Conservation (phyloP, 352 stramenopile species). For the Stephanocyclus meneghinianus region DNA sequence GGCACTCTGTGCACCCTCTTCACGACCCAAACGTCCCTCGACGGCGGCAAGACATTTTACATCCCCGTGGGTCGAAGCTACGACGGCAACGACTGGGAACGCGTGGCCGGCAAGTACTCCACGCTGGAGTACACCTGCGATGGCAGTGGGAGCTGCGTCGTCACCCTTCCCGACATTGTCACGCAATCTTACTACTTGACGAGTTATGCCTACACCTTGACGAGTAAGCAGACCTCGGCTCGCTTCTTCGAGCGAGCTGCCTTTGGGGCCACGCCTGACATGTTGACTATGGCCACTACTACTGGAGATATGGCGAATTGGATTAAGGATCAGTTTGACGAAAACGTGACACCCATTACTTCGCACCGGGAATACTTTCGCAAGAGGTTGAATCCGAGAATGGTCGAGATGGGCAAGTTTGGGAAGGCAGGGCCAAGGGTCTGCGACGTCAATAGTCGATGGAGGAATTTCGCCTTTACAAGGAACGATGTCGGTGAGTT, state of each 20-base stretch:
- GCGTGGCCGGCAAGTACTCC: slow-evolving; percentile 14
- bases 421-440: slow-evolving; percentile 32
- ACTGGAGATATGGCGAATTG: neutral
- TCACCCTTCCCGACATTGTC: slow-evolving; percentile 13
- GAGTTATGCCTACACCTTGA: slow-evolving; percentile 15
- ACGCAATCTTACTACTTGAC: slow-evolving; percentile 23
- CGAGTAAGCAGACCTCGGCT: slow-evolving; percentile 7
- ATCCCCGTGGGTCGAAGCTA: slow-evolving; percentile 49
- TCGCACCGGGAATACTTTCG: slow-evolving; percentile 47
- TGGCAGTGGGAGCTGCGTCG: slow-evolving; percentile 11
- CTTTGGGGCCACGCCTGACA: slow-evolving; percentile 34
- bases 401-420: slow-evolving; percentile 33
- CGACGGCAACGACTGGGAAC: slow-evolving; percentile 47
- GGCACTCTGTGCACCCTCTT: slow-evolving; percentile 44
- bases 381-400: slow-evolving; percentile 35
- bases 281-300: neutral
- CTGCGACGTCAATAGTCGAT: slow-evolving; percentile 29
- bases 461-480: slow-evolving; percentile 55
- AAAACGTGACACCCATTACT: neutral
- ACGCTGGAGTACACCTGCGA: slow-evolving; percentile 20
- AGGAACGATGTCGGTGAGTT: slow-evolving; percentile 23
- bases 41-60: slow-evolving; percentile 24
- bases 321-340: slow-evolving; percentile 6
- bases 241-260: slow-evolving; percentile 52
- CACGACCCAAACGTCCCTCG: slow-evolving; percentile 1